phyloP scores from a whole-genome alignment of 2,329 filamentous ascomycete species.

The Aspergillus flavus region DNA sequence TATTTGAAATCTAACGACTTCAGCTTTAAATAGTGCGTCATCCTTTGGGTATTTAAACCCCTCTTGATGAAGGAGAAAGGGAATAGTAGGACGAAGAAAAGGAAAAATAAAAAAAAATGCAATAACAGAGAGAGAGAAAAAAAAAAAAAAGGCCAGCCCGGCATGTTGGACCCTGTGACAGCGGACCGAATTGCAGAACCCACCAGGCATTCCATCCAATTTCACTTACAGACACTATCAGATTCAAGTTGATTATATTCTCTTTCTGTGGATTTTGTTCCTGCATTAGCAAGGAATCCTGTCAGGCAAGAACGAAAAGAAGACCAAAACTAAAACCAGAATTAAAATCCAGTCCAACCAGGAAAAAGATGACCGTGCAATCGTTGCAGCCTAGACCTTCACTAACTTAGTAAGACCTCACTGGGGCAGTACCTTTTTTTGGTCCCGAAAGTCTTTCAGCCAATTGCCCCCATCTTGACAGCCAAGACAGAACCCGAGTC shows the following conservation, averaged over 20 bases:
- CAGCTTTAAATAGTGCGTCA: neutral
- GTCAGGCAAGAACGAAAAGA: neutral
- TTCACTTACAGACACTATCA: constrained; percentile 9
- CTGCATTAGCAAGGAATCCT: neutral
- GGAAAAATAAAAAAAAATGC: too few species aligned
- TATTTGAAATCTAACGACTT: neutral
- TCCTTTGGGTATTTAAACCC: neutral
- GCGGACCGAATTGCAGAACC: constrained; percentile 1
- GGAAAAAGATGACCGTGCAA: neutral
- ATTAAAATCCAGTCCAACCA: neutral
- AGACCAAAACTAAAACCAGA: neutral
- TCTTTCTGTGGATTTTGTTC: neutral
- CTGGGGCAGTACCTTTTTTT: constrained; percentile 1
- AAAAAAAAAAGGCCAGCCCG: neutral
- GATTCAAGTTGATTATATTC: constrained; percentile 15
- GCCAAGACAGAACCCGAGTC: neutral
- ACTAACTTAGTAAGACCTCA: neutral
- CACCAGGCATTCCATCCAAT: constrained; percentile 14
- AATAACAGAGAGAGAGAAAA: neutral
- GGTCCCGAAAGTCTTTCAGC: neutral
- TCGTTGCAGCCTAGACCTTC: neutral
- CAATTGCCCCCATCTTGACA: neutral
- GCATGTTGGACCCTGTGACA: constrained; percentile 8
- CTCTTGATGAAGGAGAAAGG: neutral
- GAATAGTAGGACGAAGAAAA: too few species aligned